Evolutionary conservation across 176 grass and related monocot species (phyloP).

Genomic region (Aegilops umbellulata): DNA sequence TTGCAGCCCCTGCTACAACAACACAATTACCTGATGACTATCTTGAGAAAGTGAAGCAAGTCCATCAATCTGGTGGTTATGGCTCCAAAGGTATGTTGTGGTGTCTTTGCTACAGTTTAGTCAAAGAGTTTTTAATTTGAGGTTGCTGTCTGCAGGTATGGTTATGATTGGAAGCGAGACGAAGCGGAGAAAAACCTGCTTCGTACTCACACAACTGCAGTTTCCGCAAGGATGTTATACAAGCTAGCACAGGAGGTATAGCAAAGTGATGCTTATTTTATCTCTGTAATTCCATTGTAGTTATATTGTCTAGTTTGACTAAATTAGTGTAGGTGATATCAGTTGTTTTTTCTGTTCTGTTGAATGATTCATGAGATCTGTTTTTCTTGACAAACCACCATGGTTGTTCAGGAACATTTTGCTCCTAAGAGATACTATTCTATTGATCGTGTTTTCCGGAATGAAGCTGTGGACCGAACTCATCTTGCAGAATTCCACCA

Average conservation of each 20-base stretch:
- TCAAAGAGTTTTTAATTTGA: conserved; percentile 20
- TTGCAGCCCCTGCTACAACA: conserved; percentile 66
- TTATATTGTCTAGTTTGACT: conserved; percentile 8
- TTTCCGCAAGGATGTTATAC: conserved; percentile 95
- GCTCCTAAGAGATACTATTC: conserved; percentile 92
- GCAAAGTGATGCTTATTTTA: neutral
- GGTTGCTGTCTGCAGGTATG: conserved; percentile 59
- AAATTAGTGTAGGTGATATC: neutral
- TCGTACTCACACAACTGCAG: conserved; percentile 95
- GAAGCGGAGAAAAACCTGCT: conserved; percentile 96
- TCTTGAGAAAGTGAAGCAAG: conserved; percentile 80
- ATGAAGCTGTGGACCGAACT: conserved; percentile 95
- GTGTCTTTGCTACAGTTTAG: conserved; percentile 13
- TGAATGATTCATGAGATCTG: neutral
- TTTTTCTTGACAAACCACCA: conserved; percentile 13
- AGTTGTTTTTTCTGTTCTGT: neutral
- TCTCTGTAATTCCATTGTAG: neutral
- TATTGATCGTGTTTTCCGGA: conserved; percentile 91
- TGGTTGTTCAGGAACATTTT: conserved; percentile 63
- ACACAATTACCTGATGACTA: conserved; percentile 80
- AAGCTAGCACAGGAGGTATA: conserved; percentile 87
- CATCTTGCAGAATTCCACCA: conserved; percentile 99
- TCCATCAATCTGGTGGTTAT: conserved; percentile 84
- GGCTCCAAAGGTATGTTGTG: conserved; percentile 82
- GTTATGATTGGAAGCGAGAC: conserved; percentile 96